Conservation (phyloP, 257 asterid genomes). For the Penstemon eatonii region DNA sequence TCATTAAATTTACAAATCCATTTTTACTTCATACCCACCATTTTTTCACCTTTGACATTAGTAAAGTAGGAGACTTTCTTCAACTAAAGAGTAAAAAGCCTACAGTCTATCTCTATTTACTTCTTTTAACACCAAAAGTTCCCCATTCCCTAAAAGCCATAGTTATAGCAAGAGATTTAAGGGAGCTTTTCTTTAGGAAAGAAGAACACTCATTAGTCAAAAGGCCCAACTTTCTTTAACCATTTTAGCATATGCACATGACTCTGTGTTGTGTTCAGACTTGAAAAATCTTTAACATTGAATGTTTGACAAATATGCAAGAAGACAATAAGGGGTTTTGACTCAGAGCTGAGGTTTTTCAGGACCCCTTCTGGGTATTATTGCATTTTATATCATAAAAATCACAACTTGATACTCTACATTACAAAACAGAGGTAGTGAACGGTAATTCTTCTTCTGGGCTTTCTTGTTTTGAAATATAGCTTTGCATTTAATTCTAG, state of each 20-base stretch:
- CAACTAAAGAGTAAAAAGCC: conserved; percentile 31
- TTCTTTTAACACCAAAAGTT: conserved; percentile 47
- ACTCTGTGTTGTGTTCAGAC: conserved; percentile 34
- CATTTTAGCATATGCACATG: conserved; percentile 39
- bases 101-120: conserved; percentile 29
- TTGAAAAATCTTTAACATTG: neutral
- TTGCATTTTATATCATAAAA: conserved; percentile 40
- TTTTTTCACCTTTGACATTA: conserved; percentile 41
- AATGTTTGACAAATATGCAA: conserved; percentile 37
- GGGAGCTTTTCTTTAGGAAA: conserved; percentile 36
- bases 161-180: conserved; percentile 31
- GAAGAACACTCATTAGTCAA: conserved; percentile 38
- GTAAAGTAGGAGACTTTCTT: conserved; percentile 26
- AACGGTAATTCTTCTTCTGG: conserved; percentile 23
- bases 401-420: conserved; percentile 40
- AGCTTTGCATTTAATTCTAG: conserved; percentile 13
- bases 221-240: conserved; percentile 40
- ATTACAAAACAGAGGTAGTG: conserved; percentile 20
- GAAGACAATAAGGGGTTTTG: conserved; percentile 41
- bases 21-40: conserved; percentile 17
- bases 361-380: conserved; percentile 39
- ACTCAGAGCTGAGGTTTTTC: conserved; percentile 37
- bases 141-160: conserved; percentile 45
- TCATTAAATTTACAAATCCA: conserved; percentile 19
- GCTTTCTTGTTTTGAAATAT: conserved; percentile 19